Conservation (phyloP, 139 green algal species). For the Chlamydomonas incerta region DNA sequence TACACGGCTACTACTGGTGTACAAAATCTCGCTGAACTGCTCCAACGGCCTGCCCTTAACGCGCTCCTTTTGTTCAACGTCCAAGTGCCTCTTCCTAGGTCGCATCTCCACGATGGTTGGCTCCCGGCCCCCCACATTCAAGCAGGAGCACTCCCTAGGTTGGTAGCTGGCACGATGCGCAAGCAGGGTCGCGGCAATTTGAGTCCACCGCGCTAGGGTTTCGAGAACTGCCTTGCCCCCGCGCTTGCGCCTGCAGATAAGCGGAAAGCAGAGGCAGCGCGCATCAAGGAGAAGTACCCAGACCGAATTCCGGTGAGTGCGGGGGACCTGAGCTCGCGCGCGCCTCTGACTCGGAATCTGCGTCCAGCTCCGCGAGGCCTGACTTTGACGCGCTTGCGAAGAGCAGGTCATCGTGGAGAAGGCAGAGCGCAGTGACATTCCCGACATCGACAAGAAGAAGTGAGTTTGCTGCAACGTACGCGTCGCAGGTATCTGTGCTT, state of each 20-base stretch:
- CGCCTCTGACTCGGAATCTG: neutral
- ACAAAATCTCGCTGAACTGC: too few relatives aligned
- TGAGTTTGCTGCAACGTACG: slow-evolving; percentile 56
- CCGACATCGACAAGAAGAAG: slow-evolving; percentile 99
- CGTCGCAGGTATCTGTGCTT: too few relatives aligned
- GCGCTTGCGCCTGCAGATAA: slow-evolving; percentile 83
- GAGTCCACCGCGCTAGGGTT: neutral
- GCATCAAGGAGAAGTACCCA: slow-evolving; percentile 98
- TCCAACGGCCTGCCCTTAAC: too few relatives aligned
- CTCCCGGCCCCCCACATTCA: slow-evolving; percentile 70
- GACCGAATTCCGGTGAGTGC: slow-evolving; percentile 91
- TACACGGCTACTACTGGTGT: too few relatives aligned
- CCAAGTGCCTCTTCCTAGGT: too few relatives aligned
- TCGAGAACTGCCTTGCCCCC: neutral
- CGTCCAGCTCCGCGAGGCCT: too few relatives aligned
- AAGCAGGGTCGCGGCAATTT: too few relatives aligned
- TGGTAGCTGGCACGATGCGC: neutral
- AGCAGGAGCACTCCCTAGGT: slow-evolving; percentile 93
- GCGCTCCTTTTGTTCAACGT: too few relatives aligned
- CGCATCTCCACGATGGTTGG: neutral
- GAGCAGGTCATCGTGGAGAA: slow-evolving; percentile 98
- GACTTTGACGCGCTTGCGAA: too few relatives aligned
- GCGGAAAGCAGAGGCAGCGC: slow-evolving; percentile 88
- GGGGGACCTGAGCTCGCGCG: neutral
- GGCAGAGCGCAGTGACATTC: slow-evolving; percentile 94